Base-by-base conservation (phyloP, 2,329 filamentous ascomycete genomes). In the Pseudogymnoascus sp. region DNA sequence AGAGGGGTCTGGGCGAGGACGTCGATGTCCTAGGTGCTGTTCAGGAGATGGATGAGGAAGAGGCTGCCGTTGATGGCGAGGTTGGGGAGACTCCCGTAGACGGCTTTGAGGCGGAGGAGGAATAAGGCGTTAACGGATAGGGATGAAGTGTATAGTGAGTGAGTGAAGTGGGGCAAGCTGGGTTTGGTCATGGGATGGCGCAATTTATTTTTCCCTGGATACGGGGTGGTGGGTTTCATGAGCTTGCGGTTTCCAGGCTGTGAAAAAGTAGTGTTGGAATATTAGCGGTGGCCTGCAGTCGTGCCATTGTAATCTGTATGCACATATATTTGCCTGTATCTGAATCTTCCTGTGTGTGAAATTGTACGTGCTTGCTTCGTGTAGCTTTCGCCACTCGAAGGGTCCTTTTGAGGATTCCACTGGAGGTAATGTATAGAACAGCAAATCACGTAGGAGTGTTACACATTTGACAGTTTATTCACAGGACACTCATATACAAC, bases 21-120 rank as follows among this genome's bases (percentile, higher is more conserved):
- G 49, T 55, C 1, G 49, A 55, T 33, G 49, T 55, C 29, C 6
- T 55, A 10, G 49, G 29, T 2, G 29, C 10, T 14, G 49, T 55
- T 33, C 5, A 55, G 49, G 49, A 55, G 49, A 55, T 55, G 49
- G 49, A 55, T 55, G 49, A 55, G n/a, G 49, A 55, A 33, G 49
- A 33, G 16, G 49, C 6, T 14, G n/a, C 11, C 16, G 14, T 52
- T 11, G 16, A 55, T 7, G 29, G 11, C 10, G 49, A 21, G 8
- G 29, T 19, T 3, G 43, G 21, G 21, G 41, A 43, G 21, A 35
- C 49, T 33, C 29, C 49, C 10, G 49, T 33, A 2, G 49, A 55
- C 19, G 29, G 49, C 49, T 55, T 55, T 55, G 49, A 55, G 49
- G 49, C 49, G 49, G 49, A 55, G 23, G 43, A 55, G 23, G 43